Base-by-base conservation (phyloP, 2,329 filamentous ascomycete genomes). In the Coniochaeta pulveracea region DNA sequence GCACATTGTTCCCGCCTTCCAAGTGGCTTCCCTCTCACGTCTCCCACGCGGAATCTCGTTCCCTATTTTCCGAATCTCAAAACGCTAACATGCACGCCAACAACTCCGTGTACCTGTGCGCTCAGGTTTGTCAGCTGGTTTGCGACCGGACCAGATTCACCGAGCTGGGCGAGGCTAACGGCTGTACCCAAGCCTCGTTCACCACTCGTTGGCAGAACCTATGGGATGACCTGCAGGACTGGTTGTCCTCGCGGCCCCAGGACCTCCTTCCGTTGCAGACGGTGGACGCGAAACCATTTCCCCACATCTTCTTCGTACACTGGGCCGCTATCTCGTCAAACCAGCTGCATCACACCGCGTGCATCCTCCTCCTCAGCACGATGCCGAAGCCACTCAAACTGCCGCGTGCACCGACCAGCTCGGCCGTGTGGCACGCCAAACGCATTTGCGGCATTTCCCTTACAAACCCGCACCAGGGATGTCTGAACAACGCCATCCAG, bases 21-120 rank as follows among this genome's bases (percentile, higher is more conserved):
- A 63, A 63, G 36, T 73, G 67, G 69, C 55, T 67, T 3, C 55
- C 59, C 1, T 51, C 55, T 6, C 55, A 55, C 15, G 48, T 55
- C 9, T 42, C 56, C 10, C 50, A 56, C 12, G 45, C 51, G 5
- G 52, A 57, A 12, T 56, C 57, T 4, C 46, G 49, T 11, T 42
- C 47, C 26, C 41, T 64, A 35, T 57, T 64, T 42, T 46, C 48
- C 22, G 15, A 23, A 5, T 8, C 36, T 11, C 39, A 41, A 43
- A 54, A 51, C 8, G 56, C 64, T 5, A 72, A 76, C 41, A 71
- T 68, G 59, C 63, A 72, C 39, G 72, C 72, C 19, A 76, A 76
- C 42, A 70, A 69, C 40, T 60, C 70, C 6, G 69, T 76, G 3
- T 76, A 69, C 40, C 57, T 77, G 2, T 66, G 61, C 33, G 63